Evolutionary conservation across 352 stramenopile species (phyloP), one percentile per base, ranked within the genome.

Genomic region (Phytophthora uliginosa): DNA sequence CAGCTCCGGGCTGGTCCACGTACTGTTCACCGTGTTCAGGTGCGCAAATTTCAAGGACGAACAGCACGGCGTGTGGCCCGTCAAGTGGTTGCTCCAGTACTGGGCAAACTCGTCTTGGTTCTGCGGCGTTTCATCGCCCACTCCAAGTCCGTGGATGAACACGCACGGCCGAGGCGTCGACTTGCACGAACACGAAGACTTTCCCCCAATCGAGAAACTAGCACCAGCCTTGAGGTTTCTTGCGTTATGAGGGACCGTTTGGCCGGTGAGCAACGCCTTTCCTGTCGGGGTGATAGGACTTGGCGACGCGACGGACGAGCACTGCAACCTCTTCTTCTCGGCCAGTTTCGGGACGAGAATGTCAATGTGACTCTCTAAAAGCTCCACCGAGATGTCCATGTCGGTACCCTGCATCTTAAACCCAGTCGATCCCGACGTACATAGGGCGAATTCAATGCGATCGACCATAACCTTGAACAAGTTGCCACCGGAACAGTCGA

Each of bases 1-100:
- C 8, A 83, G 65, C 1, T 28, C 51, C 1, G 54, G 62, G 40
- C 77, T 80, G 28, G 76, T 80, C 82, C 82, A 90, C 6, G 58
- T 76, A 38, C 76, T 73, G 67, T 84, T 63, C 13, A 78, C 69
- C 15, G 79, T 90, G 57, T 90, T 78, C 20, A 88, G 53, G 22
- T 78, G 58, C 3, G 73, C 65, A 47, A 79, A 88, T 36, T 83
- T 77, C 48, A 84, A 34, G 1, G 66, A 58, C 15, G 66, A 68
- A 33, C 66, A 73, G 15, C 66, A 73, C 47, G 66, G 66, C 0
- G 66, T 36, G 31, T 73, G 66, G 26, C 24, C 58, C 9, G 15
- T 58, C 9, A 73, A 22, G 53, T 60, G 50, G 13, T 68, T 40
- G 2, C 66, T 60, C 66, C 66, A 73, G 20, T 73, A 73, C 12